phyloP scores from a whole-genome alignment of 768 basidiomycete species.

The Kwoniella mangroviensis region DNA sequence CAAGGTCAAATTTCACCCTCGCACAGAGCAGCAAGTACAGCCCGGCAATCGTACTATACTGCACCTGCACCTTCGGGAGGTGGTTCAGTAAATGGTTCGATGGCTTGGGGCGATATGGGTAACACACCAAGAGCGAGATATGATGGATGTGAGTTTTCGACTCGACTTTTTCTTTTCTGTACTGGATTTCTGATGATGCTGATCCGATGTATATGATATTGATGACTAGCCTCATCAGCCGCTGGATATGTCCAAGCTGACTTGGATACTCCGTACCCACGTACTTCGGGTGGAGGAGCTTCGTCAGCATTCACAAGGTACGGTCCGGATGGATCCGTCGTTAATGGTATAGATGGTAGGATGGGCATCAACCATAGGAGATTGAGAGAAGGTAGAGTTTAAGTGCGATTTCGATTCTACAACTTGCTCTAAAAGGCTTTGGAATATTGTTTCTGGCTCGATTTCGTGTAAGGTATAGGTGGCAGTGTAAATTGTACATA shows the following conservation, averaged over 20 bases:
- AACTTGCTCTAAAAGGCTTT: too few relatives aligned
- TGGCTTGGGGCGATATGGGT: conserved; percentile 36
- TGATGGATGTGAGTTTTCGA: conserved; percentile 45
- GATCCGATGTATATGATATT: background rate
- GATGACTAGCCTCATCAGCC: conserved; percentile 11
- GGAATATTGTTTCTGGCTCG: too few relatives aligned
- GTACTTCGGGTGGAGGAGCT: conserved; percentile 28
- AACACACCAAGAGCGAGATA: conserved; percentile 41
- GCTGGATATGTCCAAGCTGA: conserved; percentile 39
- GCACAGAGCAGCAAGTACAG: conserved; percentile 13
- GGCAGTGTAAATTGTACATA: too few relatives aligned
- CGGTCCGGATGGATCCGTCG: conserved; percentile 26
- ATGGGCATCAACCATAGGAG: conserved; percentile 20
- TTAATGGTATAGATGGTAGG: conserved; percentile 32
- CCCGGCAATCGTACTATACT: conserved; percentile 14
- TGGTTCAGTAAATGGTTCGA: conserved; percentile 13
- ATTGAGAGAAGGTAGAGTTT: conserved; percentile 24
- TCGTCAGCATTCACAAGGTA: conserved; percentile 39
- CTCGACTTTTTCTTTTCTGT: background rate
- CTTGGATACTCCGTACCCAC: conserved; percentile 48
- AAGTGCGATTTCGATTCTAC: background rate
- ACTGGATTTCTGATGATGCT: background rate
- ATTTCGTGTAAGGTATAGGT: too few relatives aligned
- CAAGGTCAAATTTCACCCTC: conserved; percentile 18
- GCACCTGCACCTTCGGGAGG: conserved; percentile 10